Base-by-base conservation (phyloP, 805 yeast genomes). In the Myxozyma vanderwaltii region DNA sequence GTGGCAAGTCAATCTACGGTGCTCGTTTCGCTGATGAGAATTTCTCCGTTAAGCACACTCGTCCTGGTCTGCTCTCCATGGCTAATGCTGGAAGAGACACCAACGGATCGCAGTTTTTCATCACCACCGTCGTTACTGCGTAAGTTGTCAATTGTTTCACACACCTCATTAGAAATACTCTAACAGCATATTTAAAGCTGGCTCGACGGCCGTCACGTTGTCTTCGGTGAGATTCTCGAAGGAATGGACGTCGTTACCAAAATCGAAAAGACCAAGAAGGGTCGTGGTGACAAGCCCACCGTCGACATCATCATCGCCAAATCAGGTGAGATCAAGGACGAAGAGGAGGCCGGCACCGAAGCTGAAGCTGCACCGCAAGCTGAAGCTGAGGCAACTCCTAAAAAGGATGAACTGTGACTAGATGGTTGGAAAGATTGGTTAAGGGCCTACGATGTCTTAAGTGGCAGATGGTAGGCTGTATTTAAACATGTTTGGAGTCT, bases 141-240 rank as follows among this genome's bases (percentile, higher is more conserved):
- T 53, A 38, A n/a, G 58, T 48, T 23, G 4, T 29, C 23, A 19
- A 27, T 17, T 10, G 36, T 23, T 8, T 33, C 26, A 13, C 5
- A 3, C 29, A 21, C n/a, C 21, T n/a, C n/a, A n/a, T n/a, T n/a
- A n/a, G n/a, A n/a, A n/a, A n/a, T n/a, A n/a, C n/a, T 13, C 45
- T 41, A 38, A 40, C 50, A 8, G 5, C 17, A 23, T 23, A 36
- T 27, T 19, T 23, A n/a, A 4, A 56, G 60, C 49, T 94, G 99
- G 98, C 83, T 94, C 72, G 89, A 94, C 71, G 94, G 95, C 64
- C 84, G 79, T 66, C 99, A 94, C 75, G 99, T 94, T 71, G 99
- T 94, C 41, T 94, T 94, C 69, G 99, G 99, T 66, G 89, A 90
- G 76, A 97, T 94, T 56, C 58, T 91, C 45, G 78, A 75, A 40